Evolutionary conservation across 352 stramenopile species (phyloP).

Genomic region (Phytophthora fragariaefolia): DNA sequence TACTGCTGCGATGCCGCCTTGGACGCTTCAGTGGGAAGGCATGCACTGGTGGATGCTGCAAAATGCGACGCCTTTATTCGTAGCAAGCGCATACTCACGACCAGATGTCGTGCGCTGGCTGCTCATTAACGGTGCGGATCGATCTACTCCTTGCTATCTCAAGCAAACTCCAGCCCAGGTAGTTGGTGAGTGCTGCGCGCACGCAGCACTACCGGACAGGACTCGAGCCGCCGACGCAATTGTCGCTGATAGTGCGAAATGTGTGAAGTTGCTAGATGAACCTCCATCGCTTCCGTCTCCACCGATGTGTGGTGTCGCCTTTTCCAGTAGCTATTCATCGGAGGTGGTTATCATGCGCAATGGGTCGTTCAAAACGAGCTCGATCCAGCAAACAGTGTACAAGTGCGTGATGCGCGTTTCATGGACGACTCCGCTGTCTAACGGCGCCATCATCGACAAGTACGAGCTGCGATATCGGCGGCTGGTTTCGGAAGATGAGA

Average conservation of each 20-base stretch:
- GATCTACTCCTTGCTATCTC: slow-evolving; percentile 56
- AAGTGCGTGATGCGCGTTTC: slow-evolving; percentile 57
- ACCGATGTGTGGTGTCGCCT: slow-evolving; percentile 35
- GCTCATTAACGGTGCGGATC: slow-evolving; percentile 63
- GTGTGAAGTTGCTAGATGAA: slow-evolving; percentile 43
- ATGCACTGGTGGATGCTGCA: slow-evolving; percentile 81
- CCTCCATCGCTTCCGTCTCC: slow-evolving; percentile 39
- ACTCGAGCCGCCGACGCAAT: slow-evolving; percentile 16
- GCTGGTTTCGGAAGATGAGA: slow-evolving; percentile 41
- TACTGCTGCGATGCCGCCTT: slow-evolving; percentile 55
- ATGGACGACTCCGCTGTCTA: slow-evolving; percentile 71
- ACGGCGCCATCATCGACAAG: slow-evolving; percentile 74
- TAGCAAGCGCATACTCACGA: slow-evolving; percentile 65
- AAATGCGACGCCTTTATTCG: slow-evolving; percentile 68
- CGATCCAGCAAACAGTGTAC: slow-evolving; percentile 58
- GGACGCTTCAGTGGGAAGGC: slow-evolving; percentile 73
- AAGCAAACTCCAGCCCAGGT: slow-evolving; percentile 54
- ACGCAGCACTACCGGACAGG: slow-evolving; percentile 23
- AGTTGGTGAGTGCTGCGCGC: slow-evolving; percentile 63
- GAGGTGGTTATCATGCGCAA: slow-evolving; percentile 47
- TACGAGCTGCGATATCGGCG: slow-evolving; percentile 70
- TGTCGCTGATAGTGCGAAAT: slow-evolving; percentile 47
- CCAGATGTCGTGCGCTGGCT: slow-evolving; percentile 62
- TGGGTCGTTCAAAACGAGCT: slow-evolving; percentile 29
- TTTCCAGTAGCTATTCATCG: slow-evolving; percentile 48